phyloP scores from a whole-genome alignment of 2,329 filamentous ascomycete species.

The Pseudonectria buxi region DNA sequence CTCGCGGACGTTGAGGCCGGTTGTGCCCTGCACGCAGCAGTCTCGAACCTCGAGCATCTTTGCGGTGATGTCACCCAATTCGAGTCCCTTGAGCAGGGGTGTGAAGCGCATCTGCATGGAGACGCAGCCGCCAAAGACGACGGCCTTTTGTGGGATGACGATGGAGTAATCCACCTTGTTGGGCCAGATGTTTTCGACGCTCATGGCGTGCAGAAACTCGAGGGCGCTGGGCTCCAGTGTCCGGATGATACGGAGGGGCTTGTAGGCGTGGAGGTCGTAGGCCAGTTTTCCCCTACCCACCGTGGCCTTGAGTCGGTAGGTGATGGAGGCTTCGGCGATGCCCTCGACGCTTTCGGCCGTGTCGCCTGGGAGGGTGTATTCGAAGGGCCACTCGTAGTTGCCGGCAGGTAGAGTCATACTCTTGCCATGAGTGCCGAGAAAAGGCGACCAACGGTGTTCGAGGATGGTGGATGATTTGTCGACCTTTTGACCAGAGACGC shows the following conservation, averaged over 20 bases:
- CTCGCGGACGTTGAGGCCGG: constrained; percentile 42
- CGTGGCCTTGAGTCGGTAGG: constrained; percentile 86
- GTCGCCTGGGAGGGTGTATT: constrained; percentile 63
- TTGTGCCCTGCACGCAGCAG: constrained; percentile 45
- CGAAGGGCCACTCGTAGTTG: constrained; percentile 81
- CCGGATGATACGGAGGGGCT: constrained; percentile 70
- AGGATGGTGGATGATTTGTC: constrained; percentile 56
- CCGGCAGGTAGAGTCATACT: constrained; percentile 58
- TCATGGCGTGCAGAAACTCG: constrained; percentile 81
- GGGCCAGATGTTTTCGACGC: constrained; percentile 94
- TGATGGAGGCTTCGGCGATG: constrained; percentile 75
- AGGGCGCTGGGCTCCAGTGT: constrained; percentile 70
- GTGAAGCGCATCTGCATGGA: constrained; percentile 81
- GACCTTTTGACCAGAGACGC: constrained; percentile 52
- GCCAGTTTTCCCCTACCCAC: constrained; percentile 81
- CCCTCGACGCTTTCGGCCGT: constrained; percentile 87
- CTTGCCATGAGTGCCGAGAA: constrained; percentile 51
- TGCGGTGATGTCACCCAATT: constrained; percentile 74
- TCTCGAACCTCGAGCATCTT: constrained; percentile 75
- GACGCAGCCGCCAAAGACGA: constrained; percentile 85
- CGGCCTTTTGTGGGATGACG: constrained; percentile 84
- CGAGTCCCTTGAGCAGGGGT: constrained; percentile 80
- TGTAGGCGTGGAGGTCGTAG: constrained; percentile 76
- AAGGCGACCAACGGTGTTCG: constrained; percentile 62
- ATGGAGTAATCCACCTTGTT: constrained; percentile 98